phyloP scores from a whole-genome alignment of 1,284 basidiomycete genomes.

The Athelia psychrophila region DNA sequence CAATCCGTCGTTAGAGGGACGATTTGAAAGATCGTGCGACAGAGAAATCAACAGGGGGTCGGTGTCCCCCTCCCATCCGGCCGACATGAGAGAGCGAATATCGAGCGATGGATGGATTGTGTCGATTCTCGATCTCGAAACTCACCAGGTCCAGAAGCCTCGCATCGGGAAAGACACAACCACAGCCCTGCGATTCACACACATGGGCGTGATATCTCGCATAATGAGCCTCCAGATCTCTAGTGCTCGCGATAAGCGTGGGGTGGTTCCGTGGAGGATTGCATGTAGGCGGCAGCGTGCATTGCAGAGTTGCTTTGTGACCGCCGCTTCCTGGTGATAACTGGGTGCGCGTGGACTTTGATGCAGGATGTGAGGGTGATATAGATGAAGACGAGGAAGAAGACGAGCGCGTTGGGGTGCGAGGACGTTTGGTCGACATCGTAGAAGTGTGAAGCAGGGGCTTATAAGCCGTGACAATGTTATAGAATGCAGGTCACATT shows the following conservation, averaged over 20 bases:
- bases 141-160: conserved; percentile 75
- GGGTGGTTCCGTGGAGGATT: conserved; percentile 50
- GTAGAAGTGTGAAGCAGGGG: background rate
- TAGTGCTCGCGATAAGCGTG: conserved; percentile 56
- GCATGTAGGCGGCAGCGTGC: conserved; percentile 83
- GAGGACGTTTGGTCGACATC: conserved; percentile 1
- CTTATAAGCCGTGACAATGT: background rate
- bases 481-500: background rate
- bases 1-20: conserved; percentile 3
- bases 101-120: conserved; percentile 1
- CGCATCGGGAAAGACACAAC: conserved; percentile 84
- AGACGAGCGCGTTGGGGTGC: background rate
- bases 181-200: conserved; percentile 67
- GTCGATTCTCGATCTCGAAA: background rate
- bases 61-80: no score
- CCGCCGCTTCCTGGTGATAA: background rate
- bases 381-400: background rate
- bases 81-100: no score
- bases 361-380: background rate
- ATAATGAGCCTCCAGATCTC: conserved; percentile 79
- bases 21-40: conserved; percentile 9
- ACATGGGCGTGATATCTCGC: conserved; percentile 81
- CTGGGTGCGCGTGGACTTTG: background rate
- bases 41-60: background rate
- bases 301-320: conserved; percentile 40